A percentile compares a stretch with the other conserved stretches of the same genome.
phyloP scores from a whole-genome alignment of 805 yeast genomes.

The Teunomyces tritomae region DNA sequence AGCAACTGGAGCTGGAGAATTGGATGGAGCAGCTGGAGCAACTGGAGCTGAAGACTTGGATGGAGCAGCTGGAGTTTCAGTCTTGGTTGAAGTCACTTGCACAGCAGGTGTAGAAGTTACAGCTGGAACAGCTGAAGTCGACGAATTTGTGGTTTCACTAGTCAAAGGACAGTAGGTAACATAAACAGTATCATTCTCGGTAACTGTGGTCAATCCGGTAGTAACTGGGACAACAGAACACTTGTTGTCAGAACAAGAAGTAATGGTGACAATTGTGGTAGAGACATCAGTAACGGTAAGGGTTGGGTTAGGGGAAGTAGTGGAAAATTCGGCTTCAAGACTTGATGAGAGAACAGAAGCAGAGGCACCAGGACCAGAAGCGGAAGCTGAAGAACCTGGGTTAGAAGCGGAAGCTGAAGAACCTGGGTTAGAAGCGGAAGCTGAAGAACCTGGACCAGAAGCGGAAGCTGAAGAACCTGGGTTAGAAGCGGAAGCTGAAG shows the following conservation, averaged over 20 bases:
- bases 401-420: neutral
- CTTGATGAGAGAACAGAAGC: neutral
- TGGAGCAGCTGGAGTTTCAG: slow-evolving; percentile 1
- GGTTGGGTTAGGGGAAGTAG: slow-evolving; percentile 12
- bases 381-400: neutral
- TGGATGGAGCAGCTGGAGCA: neutral
- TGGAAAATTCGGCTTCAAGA: slow-evolving; percentile 16
- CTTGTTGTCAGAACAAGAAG: slow-evolving; percentile 17
- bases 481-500: neutral
- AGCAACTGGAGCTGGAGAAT: slow-evolving; percentile 6
- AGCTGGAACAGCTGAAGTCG: neutral
- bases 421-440: neutral
- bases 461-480: neutral
- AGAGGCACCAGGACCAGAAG: neutral
- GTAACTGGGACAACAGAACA: slow-evolving; percentile 23
- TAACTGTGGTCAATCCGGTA: slow-evolving; percentile 37
- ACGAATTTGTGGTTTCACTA: neutral
- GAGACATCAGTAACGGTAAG: slow-evolving; percentile 14
- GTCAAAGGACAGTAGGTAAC: slow-evolving; percentile 7
- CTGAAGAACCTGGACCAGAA: neutral
- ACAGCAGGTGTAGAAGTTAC: slow-evolving; percentile 3
- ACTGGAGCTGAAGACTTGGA: slow-evolving; percentile 1
- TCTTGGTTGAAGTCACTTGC: slow-evolving; percentile 4
- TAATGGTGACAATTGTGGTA: slow-evolving; percentile 9
- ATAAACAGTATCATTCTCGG: slow-evolving; percentile 15